A percentile compares a stretch with the other conserved stretches of the same genome.
Conservation (phyloP, 2,329 filamentous ascomycete genomes). For the Colletotrichum filicis region DNA sequence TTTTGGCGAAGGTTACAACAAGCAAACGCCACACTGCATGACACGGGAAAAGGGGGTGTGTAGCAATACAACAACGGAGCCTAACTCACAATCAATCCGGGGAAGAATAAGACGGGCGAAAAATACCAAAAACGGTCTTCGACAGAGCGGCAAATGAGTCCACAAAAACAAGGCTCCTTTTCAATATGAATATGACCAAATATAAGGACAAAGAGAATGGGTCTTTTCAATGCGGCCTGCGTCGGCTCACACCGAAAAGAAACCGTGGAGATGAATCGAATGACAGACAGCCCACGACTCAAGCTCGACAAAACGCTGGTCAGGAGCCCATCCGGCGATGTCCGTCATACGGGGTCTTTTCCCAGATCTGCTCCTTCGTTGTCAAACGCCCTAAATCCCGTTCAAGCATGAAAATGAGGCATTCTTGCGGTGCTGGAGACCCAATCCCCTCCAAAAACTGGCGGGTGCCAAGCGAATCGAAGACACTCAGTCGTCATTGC, state of each 20-base stretch:
- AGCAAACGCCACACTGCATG: constrained; percentile 1
- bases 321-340: constrained; percentile 14
- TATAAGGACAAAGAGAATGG: constrained; percentile 17
- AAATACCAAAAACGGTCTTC: neutral
- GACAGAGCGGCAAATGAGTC: neutral
- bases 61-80: neutral
- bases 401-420: neutral
- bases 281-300: neutral
- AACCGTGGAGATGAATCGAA: neutral
- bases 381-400: constrained; percentile 6
- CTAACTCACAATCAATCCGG: neutral
- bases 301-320: constrained; percentile 17
- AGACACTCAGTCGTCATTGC: neutral
- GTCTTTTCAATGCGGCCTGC: constrained; percentile 22
- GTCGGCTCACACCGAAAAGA: constrained; percentile 7
- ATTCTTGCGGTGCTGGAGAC: neutral
- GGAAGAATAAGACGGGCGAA: neutral
- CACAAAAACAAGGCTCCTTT: neutral
- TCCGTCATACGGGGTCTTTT: constrained; percentile 2
- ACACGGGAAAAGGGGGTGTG: neutral
- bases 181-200: neutral
- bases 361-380: neutral
- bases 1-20: neutral
- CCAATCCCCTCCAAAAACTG: neutral
- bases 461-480: neutral